Base-by-base conservation (phyloP, 2,329 filamentous ascomycete species). In the Exserohilum turcica region DNA sequence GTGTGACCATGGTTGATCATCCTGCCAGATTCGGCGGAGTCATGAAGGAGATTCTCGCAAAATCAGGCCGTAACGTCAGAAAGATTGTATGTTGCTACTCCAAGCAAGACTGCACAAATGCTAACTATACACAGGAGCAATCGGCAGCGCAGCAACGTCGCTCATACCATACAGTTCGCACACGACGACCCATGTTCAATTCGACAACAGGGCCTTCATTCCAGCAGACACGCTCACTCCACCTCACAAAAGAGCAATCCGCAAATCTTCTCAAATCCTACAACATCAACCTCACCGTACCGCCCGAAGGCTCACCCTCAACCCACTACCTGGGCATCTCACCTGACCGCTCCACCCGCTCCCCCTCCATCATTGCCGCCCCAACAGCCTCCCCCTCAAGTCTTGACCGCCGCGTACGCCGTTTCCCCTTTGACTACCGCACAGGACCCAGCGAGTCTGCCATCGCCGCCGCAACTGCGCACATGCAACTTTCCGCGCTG, bases 21-120 rank as follows among this genome's bases (percentile, higher is more conserved):
- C 90, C 90, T 0, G 86, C 89, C 43, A 86, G 89, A 57, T 89
- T 93, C 56, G 90, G 90, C 8, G 58, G 81, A 16, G 83, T 84
- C 0, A 84, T 92, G 79, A 88, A 86, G 70, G 75, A 76, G 3
- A 76, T 89, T 12, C 75, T 92, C 3, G 74, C 71, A 13, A 74
- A 76, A 32, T 73, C 73, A 42, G 77, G 75, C 58, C 60, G 76
- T 52, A 68, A 74, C 48, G 70, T 78, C 28, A 64, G 67, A 50
- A 74, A 75, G 54, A 77, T 75, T 45, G 73, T 74, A 61, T 59
- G 71, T 56, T 12, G 1, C 15, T 19, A 15, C 9, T 15, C 35
- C 16, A 18, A 29, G 8, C 16, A 2, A 2, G 6, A 6, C 37
- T n/a, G 12, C 1, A 18, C 3, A 19, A 21, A 21, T 35, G 44